phyloP scores from a whole-genome alignment of 2,329 filamentous ascomycete species.

The Periconia digitata region DNA sequence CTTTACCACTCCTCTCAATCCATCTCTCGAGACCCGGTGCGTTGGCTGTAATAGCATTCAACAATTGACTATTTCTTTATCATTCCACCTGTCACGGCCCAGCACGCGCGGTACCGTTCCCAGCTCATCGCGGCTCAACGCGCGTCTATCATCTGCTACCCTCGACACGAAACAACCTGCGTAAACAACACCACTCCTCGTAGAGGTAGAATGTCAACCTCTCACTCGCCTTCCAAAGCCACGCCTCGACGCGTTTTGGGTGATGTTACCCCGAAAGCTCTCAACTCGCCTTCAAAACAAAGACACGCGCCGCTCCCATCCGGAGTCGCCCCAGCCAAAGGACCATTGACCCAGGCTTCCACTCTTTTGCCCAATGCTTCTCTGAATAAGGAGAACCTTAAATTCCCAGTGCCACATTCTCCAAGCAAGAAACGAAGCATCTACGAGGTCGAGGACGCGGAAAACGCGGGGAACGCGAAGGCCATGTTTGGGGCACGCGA shows the following conservation, averaged over 20 bases:
- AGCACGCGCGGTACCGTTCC: neutral
- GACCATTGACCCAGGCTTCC: constrained; percentile 38
- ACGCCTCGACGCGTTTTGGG: constrained; percentile 39
- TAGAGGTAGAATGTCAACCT: constrained; percentile 20
- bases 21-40: neutral
- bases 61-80: neutral
- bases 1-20: neutral
- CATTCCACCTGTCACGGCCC: neutral
- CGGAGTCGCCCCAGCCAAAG: constrained; percentile 28
- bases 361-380: constrained; percentile 24
- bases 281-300: constrained; percentile 36
- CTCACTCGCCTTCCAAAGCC: constrained; percentile 30
- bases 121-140: neutral
- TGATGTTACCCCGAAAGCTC: constrained; percentile 35
- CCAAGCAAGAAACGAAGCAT: constrained; percentile 40
- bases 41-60: neutral
- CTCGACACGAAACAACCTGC: neutral
- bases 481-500: constrained; percentile 28
- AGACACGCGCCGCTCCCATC: constrained; percentile 17
- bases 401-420: constrained; percentile 13
- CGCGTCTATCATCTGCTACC: neutral
- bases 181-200: neutral
- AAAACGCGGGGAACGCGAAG: constrained; percentile 28
- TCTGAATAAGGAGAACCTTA: constrained; percentile 33
- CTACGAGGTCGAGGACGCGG: constrained; percentile 37